A percentile compares a stretch with the other conserved stretches of the same genome.
Evolutionary conservation across 192 early-diverging fungal species (phyloP).

Genomic region (Umbelopsis sp.): DNA sequence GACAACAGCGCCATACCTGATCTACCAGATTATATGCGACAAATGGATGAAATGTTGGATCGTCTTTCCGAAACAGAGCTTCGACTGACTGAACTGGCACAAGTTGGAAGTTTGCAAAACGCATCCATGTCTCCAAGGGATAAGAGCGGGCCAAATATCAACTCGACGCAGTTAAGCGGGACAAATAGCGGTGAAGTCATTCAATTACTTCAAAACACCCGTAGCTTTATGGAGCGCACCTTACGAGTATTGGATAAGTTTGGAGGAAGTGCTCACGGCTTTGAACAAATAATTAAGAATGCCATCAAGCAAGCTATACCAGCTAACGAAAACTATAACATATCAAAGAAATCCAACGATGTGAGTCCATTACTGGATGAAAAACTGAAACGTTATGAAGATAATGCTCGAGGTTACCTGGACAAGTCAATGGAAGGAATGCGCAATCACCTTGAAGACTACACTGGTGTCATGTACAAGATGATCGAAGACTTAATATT

Average conservation of each 20-base stretch:
- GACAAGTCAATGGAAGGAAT: conserved; percentile 31
- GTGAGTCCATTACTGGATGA: conserved; percentile 16
- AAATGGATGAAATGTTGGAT: conserved; percentile 29
- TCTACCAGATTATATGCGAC: conserved; percentile 21
- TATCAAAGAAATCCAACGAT: conserved; percentile 18
- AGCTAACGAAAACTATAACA: conserved; percentile 19
- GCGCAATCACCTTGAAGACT: conserved; percentile 30
- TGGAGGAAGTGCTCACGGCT: conserved; percentile 21
- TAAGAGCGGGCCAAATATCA: not conserved
- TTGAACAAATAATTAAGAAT: conserved; percentile 31
- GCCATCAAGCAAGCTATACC: conserved; percentile 25
- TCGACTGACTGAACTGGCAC: conserved; percentile 8
- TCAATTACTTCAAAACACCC: conserved; percentile 17
- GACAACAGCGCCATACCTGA: conserved; percentile 27
- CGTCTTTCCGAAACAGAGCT: conserved; percentile 23
- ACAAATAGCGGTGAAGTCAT: not conserved
- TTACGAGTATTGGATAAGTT: conserved; percentile 24
- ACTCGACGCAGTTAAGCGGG: not conserved
- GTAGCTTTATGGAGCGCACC: conserved; percentile 31
- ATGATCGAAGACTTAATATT: conserved; percentile 35
- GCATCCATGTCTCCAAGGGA: not conserved
- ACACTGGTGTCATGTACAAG: conserved; percentile 33
- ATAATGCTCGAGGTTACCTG: conserved; percentile 32
- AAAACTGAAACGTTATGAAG: conserved; percentile 31
- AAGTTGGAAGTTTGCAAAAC: not conserved